Percentiles rank a stretch among this genome's conserved stretches.
These are phyloP conservation scores for Acer yangbiense DNA, from an alignment of 345 rosid species.

Conservation along the genomic window DNA sequence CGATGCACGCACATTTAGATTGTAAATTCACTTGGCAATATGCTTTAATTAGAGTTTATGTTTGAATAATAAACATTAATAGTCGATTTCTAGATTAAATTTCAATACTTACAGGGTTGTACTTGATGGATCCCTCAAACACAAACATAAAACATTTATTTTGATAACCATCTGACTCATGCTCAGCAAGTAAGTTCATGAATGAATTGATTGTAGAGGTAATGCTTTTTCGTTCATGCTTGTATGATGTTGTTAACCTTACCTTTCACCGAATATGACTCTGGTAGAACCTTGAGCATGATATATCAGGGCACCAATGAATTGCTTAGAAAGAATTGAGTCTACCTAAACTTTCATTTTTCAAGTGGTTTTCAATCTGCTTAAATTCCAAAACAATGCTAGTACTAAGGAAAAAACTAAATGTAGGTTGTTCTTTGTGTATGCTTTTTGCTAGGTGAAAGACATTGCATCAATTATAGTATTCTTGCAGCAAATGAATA, in stretches of 20 bases:
- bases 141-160: neutral
- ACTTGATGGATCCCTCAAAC: slow-evolving; percentile 4
- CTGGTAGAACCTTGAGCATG: neutral
- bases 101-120: neutral
- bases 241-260: neutral
- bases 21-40: neutral
- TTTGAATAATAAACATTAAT: neutral
- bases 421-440: too few relatives aligned
- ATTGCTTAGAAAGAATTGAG: too few relatives aligned
- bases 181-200: neutral
- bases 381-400: too few relatives aligned
- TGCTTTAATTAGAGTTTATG: neutral
- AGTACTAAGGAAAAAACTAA: too few relatives aligned
- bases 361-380: too few relatives aligned
- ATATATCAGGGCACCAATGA: neutral
- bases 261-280: neutral
- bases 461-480: too few relatives aligned
- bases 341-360: too few relatives aligned
- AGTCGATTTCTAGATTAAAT: neutral
- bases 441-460: too few relatives aligned
- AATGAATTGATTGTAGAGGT: neutral
- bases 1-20: neutral
- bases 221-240: neutral
- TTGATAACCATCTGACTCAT: neutral
- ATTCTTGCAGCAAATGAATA: too few relatives aligned